phyloP scores from a whole-genome alignment of 1,284 basidiomycete species.

The Phlebopus sp. region DNA sequence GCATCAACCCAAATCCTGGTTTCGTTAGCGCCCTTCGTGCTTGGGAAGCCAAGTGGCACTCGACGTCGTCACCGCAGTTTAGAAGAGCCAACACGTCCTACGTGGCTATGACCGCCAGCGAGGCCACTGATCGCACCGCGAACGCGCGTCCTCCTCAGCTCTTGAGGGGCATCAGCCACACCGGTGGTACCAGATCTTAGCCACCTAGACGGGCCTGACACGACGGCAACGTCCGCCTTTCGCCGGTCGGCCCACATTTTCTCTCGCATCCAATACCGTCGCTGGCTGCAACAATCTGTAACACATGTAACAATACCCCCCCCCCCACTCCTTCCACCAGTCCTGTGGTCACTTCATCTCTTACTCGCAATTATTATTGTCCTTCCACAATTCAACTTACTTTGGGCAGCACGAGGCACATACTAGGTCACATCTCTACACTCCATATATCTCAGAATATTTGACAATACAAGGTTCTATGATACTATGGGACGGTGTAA shows the following conservation, averaged over 20 bases:
- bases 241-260: too few relatives aligned
- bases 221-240: too few relatives aligned
- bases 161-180: constrained; percentile 19
- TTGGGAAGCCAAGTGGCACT: constrained; percentile 44
- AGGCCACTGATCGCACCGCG: constrained; percentile 4
- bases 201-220: too few relatives aligned
- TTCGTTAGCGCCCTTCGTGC: constrained; percentile 51
- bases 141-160: constrained; percentile 7
- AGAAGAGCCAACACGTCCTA: constrained; percentile 31
- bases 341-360: neutral
- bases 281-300: too few relatives aligned
- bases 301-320: too few relatives aligned
- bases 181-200: too few relatives aligned
- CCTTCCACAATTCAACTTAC: neutral
- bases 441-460: neutral
- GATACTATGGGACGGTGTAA: neutral
- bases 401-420: neutral
- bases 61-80: constrained; percentile 19
- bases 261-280: too few relatives aligned
- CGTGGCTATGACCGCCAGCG: constrained; percentile 4
- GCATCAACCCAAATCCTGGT: constrained; percentile 69
- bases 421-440: neutral
- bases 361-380: neutral
- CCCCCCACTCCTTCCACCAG: neutral
- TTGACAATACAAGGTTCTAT: neutral